These are phyloP conservation scores for Canariomyces notabilis DNA, from an alignment of 2,329 filamentous ascomycete genomes.

Conservation along the genomic window DNA sequence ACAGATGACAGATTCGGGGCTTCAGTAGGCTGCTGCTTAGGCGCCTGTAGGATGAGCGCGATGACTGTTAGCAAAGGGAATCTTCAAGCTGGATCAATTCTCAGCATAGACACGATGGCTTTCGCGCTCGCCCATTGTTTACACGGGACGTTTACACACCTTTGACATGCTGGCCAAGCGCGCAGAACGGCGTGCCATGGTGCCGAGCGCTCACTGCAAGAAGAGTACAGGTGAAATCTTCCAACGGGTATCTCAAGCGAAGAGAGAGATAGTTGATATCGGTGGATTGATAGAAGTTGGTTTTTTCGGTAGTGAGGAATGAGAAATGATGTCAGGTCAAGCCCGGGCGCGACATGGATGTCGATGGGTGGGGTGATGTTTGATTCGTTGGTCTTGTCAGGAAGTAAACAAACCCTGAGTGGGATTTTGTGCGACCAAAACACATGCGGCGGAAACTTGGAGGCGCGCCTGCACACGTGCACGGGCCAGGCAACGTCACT, in stretches of 20 bases:
- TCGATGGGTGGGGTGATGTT: slow-evolving; percentile 18
- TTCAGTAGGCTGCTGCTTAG: slow-evolving; percentile 23
- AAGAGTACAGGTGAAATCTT: neutral
- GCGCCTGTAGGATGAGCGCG: slow-evolving; percentile 18
- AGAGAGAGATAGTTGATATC: neutral
- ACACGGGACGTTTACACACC: slow-evolving; percentile 27
- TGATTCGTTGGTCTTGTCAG: slow-evolving; percentile 19
- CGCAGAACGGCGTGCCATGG: slow-evolving; percentile 40
- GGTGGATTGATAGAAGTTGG: slow-evolving; percentile 9
- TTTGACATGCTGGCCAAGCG: slow-evolving; percentile 38
- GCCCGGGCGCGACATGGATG: slow-evolving; percentile 11
- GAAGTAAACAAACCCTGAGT: slow-evolving; percentile 24
- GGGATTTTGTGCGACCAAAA: neutral
- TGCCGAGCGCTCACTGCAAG: slow-evolving; percentile 9
- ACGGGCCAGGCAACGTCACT: neutral
- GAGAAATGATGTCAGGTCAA: slow-evolving; percentile 24
- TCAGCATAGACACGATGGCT: neutral
- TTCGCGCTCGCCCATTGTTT: neutral
- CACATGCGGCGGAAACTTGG: slow-evolving; percentile 4
- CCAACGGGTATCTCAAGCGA: neutral
- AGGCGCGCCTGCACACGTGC: neutral
- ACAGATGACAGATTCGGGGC: slow-evolving; percentile 37
- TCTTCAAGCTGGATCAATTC: no score
- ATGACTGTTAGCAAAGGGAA: no score
- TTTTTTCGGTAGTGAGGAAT: slow-evolving; percentile 13